phyloP scores from a whole-genome alignment of 2,329 filamentous ascomycete species.

The Alternaria sp. region DNA sequence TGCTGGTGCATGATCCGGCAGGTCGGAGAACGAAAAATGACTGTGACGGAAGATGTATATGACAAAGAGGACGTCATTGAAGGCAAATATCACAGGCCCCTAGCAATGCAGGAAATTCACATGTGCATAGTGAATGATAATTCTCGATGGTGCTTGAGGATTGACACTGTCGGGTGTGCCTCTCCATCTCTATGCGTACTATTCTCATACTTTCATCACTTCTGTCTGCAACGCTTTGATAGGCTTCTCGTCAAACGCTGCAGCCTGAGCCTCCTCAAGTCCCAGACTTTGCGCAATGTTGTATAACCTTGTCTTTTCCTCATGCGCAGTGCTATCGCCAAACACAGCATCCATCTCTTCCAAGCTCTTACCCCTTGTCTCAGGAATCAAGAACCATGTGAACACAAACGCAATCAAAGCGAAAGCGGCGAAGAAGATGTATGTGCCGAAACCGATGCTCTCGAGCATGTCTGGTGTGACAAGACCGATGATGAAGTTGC shows the following conservation, averaged over 20 bases:
- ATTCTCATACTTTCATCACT: not conserved
- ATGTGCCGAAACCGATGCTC: slow-evolving; percentile 57
- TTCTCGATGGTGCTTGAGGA: not conserved
- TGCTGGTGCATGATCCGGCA: not conserved
- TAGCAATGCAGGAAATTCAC: not conserved
- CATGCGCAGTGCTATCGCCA: slow-evolving; percentile 77
- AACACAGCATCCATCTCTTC: slow-evolving; percentile 88
- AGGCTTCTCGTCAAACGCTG: slow-evolving; percentile 25
- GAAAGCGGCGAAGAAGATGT: slow-evolving; percentile 64
- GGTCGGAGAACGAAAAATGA: not conserved
- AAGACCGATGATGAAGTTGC: slow-evolving; percentile 72
- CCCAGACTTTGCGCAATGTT: slow-evolving; percentile 33
- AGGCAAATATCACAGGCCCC: not conserved
- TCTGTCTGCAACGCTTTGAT: slow-evolving; percentile 4
- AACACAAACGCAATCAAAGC: slow-evolving; percentile 56
- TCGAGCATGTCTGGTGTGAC: slow-evolving; percentile 78
- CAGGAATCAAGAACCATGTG: slow-evolving; percentile 64
- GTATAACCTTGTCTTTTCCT: slow-evolving; percentile 34
- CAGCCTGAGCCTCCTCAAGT: slow-evolving; percentile 23
- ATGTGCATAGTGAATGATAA: not conserved
- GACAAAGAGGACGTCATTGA: not conserved
- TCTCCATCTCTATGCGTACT: not conserved
- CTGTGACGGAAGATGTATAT: not conserved
- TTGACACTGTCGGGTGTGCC: not conserved
- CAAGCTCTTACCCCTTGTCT: slow-evolving; percentile 81